These are phyloP conservation scores for Amaranthus cruentus DNA, from an alignment of 148 eudicot species.

Conservation along the genomic window DNA sequence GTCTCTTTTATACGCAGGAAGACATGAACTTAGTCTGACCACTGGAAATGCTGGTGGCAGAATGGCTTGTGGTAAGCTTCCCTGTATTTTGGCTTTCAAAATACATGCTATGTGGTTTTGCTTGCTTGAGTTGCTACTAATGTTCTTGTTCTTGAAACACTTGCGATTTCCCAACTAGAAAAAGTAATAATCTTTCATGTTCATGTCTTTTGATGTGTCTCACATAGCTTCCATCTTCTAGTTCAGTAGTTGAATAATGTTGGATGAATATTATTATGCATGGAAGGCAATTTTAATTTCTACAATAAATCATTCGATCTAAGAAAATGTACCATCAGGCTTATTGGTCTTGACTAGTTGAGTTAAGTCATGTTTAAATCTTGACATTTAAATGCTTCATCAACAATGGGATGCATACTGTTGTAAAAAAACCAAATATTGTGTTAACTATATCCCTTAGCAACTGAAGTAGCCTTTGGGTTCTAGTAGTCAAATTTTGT, in stretches of 20 bases:
- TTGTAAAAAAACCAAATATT: not conserved
- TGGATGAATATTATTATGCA: not conserved
- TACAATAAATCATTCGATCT: too few relatives aligned
- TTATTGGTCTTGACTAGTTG: not conserved
- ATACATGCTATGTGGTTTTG: not conserved
- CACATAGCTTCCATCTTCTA: not conserved
- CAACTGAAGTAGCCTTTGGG: too few relatives aligned
- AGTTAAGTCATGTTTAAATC: not conserved
- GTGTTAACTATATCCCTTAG: not conserved
- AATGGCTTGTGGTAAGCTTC: slow-evolving; percentile 82
- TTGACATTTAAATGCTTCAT: not conserved
- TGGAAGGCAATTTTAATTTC: not conserved
- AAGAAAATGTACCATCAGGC: not conserved
- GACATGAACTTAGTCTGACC: slow-evolving; percentile 86
- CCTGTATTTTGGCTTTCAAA: not conserved
- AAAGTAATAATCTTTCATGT: not conserved
- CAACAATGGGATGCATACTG: not conserved
- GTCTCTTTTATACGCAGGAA: slow-evolving; percentile 50
- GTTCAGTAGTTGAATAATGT: not conserved
- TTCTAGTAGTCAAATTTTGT: too few relatives aligned
- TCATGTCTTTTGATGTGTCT: not conserved
- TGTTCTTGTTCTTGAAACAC: not conserved
- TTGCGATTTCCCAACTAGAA: too few relatives aligned
- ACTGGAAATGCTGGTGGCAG: slow-evolving; percentile 99
- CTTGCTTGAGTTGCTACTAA: not conserved